phyloP scores from a whole-genome alignment of 768 basidiomycete genomes.

The Lactarius sp. region DNA sequence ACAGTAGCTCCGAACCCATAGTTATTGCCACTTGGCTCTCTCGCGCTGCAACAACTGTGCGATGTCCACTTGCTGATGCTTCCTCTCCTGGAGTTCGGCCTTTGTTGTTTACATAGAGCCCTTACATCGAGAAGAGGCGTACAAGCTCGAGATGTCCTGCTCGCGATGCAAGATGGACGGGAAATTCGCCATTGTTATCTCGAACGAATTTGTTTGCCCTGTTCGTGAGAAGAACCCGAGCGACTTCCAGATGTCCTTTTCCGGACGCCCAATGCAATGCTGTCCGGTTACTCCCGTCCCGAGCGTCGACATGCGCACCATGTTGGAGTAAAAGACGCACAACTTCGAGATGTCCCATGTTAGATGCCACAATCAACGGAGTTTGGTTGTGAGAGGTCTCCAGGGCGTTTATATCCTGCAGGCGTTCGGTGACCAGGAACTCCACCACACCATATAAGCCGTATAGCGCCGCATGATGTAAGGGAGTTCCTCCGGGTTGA shows the following conservation, averaged over 20 bases:
- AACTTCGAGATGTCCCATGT: neutral
- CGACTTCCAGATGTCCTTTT: neutral
- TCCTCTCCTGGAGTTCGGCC: neutral
- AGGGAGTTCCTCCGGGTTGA: neutral
- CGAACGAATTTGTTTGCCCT: neutral
- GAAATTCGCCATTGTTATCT: neutral
- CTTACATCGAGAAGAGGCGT: neutral
- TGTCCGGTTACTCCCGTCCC: neutral
- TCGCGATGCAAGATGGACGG: neutral
- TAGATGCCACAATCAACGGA: neutral
- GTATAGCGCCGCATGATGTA: neutral
- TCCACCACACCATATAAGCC: neutral
- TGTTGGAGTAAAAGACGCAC: neutral
- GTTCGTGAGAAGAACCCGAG: neutral
- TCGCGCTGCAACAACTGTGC: no score
- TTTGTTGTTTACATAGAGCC: neutral
- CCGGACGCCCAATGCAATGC: neutral
- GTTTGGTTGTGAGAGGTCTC: neutral
- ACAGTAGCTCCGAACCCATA: no score
- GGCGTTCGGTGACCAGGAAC: neutral
- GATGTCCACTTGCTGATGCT: no score
- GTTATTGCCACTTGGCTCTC: no score
- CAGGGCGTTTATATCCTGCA: neutral
- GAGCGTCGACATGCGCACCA: neutral
- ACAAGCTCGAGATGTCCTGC: neutral